A percentile compares a stretch with the other conserved stretches of the same genome.
Evolutionary conservation across 75 land plant species (phyloP).

Genomic region (Azolla pinnata): DNA sequence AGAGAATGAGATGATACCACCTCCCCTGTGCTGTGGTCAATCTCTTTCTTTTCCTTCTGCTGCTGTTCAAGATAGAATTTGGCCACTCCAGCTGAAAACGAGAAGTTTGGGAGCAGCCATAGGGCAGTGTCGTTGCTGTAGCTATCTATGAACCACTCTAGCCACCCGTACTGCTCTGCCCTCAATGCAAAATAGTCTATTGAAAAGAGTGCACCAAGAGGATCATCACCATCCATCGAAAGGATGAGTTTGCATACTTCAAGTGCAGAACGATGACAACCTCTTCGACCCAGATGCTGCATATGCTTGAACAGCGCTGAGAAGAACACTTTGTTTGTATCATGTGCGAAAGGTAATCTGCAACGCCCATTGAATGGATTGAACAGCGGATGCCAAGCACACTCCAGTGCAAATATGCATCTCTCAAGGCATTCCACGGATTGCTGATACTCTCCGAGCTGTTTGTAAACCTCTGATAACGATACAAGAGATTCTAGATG

Average conservation of each 20-base stretch:
- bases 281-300: constrained; percentile 87
- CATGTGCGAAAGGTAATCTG: constrained; percentile 47
- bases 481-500: constrained; percentile 80
- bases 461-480: constrained; percentile 77
- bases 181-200: constrained; percentile 86
- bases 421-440: constrained; percentile 63
- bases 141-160: constrained; percentile 57
- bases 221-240: constrained; percentile 81
- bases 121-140: constrained; percentile 54
- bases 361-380: constrained; percentile 60
- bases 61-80: constrained; percentile 56
- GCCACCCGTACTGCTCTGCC: constrained; percentile 82
- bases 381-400: constrained; percentile 92
- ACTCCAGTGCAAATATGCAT: constrained; percentile 81
- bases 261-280: constrained; percentile 89
- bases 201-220: constrained; percentile 74
- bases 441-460: constrained; percentile 70
- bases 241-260: constrained; percentile 91
- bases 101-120: constrained; percentile 78
- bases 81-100: constrained; percentile 72
- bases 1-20: constrained; percentile 41
- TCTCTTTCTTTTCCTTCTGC: constrained; percentile 6
- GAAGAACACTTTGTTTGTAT: constrained; percentile 71
- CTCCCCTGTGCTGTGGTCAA: constrained; percentile 13
- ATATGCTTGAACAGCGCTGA: constrained; percentile 63